phyloP scores from a whole-genome alignment of 192 early-diverging fungal species.

The Pilobolus umbonatus region DNA sequence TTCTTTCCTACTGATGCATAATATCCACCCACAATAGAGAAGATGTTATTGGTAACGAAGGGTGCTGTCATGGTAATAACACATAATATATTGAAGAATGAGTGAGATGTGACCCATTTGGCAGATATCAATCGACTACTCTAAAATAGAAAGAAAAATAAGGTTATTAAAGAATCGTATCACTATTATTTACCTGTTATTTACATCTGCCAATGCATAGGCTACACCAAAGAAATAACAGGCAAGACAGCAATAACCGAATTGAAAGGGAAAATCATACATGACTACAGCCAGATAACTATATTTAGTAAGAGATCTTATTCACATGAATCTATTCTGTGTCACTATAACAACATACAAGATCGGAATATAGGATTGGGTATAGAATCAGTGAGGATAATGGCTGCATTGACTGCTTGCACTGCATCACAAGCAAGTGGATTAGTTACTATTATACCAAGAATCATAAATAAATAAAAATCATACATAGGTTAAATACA shows the following conservation, averaged over 20 bases:
- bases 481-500: conserved; percentile 9
- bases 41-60: background rate
- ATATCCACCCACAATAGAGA: background rate
- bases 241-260: conserved; percentile 6
- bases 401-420: background rate
- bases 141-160: background rate
- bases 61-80: background rate
- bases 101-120: conserved; percentile 1
- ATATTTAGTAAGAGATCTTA: background rate
- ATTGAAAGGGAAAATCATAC: conserved; percentile 7
- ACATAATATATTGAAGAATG: background rate
- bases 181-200: background rate
- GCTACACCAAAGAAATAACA: conserved; percentile 7
- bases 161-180: background rate
- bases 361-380: conserved; percentile 7
- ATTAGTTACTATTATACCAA: no score
- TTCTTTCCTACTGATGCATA: background rate
- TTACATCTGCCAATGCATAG: conserved; percentile 9
- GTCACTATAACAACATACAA: background rate
- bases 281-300: background rate
- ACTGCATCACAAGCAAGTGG: background rate
- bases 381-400: conserved; percentile 8
- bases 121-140: background rate
- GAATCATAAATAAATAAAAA: background rate
- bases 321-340: background rate